These are phyloP conservation scores for Pichiaceae sp. DNA, from an alignment of 1,139 yeast species.

Conservation along the genomic window DNA sequence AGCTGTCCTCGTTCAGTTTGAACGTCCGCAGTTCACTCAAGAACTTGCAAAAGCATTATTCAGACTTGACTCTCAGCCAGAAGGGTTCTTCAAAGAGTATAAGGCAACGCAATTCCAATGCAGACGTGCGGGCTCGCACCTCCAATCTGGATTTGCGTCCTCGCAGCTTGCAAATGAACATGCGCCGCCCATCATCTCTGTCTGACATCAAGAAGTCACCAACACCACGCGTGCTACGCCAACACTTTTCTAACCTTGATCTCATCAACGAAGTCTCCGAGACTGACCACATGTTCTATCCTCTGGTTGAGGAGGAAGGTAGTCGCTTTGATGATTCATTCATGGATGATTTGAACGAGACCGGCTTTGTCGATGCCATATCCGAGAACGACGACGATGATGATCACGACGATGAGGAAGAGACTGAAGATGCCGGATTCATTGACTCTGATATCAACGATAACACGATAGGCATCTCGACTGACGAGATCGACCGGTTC, in stretches of 20 bases:
- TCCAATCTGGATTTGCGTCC: neutral
- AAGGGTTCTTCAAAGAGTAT: neutral
- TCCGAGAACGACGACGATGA: slow-evolving; percentile 5
- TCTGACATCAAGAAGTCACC: neutral
- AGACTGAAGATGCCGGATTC: neutral
- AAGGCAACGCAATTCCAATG: neutral
- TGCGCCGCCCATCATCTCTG: neutral
- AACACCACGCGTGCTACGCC: neutral
- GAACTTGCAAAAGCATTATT: neutral
- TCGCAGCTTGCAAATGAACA: neutral
- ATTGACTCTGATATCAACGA: neutral
- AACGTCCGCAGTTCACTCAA: slow-evolving; percentile 7
- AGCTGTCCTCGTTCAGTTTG: slow-evolving; percentile 14
- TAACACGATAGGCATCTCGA: neutral
- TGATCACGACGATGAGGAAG: slow-evolving; percentile 3
- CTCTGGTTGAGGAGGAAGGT: slow-evolving; percentile 2
- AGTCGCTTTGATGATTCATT: neutral
- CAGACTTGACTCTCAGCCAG: neutral
- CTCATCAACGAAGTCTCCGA: slow-evolving; percentile 2
- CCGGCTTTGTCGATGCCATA: neutral
- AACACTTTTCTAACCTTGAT: neutral
- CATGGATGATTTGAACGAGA: slow-evolving; percentile 4
- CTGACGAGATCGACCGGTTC: slow-evolving; percentile 17
- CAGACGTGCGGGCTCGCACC: neutral
- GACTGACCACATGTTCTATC: slow-evolving; percentile 2